Evolutionary conservation across 2,329 filamentous ascomycete genomes (phyloP).

Genomic region (Xylaria sp.): DNA sequence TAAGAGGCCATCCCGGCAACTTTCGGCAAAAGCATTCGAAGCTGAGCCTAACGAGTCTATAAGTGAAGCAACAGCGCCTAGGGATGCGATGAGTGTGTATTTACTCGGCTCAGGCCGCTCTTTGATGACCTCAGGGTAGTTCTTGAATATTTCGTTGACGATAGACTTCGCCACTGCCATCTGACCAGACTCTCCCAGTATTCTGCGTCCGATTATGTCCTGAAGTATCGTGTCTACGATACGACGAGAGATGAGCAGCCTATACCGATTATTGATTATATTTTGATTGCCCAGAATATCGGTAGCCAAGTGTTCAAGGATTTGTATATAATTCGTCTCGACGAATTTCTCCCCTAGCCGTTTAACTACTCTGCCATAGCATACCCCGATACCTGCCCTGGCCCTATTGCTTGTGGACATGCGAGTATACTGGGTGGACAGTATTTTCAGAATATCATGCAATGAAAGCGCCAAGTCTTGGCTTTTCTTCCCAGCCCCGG

Average conservation of each 20-base stretch:
- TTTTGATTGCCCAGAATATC: conserved; percentile 82
- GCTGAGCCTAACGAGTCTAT: conserved; percentile 85
- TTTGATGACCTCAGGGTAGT: conserved; percentile 89
- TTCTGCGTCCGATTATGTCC: conserved; percentile 80
- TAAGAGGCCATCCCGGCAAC: conserved; percentile 85
- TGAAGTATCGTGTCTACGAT: conserved; percentile 87
- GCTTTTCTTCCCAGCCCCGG: conserved; percentile 71
- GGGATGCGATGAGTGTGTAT: conserved; percentile 79
- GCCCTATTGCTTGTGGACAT: conserved; percentile 81
- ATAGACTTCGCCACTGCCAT: conserved; percentile 82
- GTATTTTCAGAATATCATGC: conserved; percentile 78
- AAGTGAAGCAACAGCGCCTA: conserved; percentile 83
- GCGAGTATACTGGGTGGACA: conserved; percentile 84
- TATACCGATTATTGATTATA: conserved; percentile 86
- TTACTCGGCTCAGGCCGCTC: conserved; percentile 91
- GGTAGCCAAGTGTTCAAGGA: conserved; percentile 81
- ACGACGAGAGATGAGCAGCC: conserved; percentile 83
- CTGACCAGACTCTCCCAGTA: conserved; percentile 91
- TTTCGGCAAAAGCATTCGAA: conserved; percentile 80
- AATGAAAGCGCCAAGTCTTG: conserved; percentile 80
- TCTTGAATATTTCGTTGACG: conserved; percentile 89
- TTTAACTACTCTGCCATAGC: conserved; percentile 84
- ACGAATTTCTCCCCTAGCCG: conserved; percentile 84
- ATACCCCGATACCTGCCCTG: conserved; percentile 85
- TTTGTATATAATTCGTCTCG: conserved; percentile 82